Evolutionary conservation across 805 yeast species (phyloP), one percentile per base, ranked within the genome.

Genomic region (Monosporozyma unispora): DNA sequence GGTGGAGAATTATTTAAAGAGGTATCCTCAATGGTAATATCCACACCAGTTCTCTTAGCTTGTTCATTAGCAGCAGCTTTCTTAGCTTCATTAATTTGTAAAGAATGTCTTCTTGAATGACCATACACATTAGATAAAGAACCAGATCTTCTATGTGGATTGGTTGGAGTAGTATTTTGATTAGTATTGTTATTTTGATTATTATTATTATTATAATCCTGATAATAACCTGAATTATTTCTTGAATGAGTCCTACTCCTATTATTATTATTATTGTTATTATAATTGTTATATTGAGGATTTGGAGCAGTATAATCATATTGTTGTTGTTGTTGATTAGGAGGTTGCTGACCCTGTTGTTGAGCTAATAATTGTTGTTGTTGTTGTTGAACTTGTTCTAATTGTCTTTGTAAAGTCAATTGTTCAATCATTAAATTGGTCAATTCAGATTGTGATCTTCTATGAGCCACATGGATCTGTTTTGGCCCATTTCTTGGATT

Each of bases 51-150:
- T 65, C 89, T 77, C 63, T 87, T 93, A 2, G 84, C 82, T 62
- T 83, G 88, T 37, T 82, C 90, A 56, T 82, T 82, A 4, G 96
- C 96, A n/a, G 99, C 99, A 6, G 97, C 97, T 57, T 83, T 83
- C 59, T 87, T 89, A 11, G 98, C 98, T 68, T 91, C 99, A 48
- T 82, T 82, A 50, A 91, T 73, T 2, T 95, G 97, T 52, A 91
- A 71, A 0, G 97, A 89, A 65, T 91, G 98, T 65, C 99, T 80
- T 70, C 99, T 81, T 9, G 75, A 71, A 64, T 91, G 99, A 33
- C 97, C 96, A 52, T 73, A 69, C 14, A 70, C 71, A 45, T 72
- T 59, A 2, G 73, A 67, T 43, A 66, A 66, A 6, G 76, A 77
- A 44, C 75, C 80, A 0, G 78, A 72, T 56, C 77, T 70, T 61